Evolutionary conservation across 1,139 yeast species (phyloP), one percentile per base, ranked within the genome.

Genomic region (Debaryomyces robertsiae): DNA sequence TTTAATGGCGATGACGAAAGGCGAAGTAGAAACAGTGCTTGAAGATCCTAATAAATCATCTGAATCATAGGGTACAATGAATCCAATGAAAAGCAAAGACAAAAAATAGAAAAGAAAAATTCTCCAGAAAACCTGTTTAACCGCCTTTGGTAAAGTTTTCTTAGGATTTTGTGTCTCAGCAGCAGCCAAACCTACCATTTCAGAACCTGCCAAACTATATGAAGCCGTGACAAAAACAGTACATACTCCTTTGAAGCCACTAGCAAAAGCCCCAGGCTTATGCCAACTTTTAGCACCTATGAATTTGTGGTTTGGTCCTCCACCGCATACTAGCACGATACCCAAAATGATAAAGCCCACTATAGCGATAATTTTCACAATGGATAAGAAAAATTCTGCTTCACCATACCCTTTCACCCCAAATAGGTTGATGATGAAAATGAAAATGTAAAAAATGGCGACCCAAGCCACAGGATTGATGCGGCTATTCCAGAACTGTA

Each of bases 361-460:
- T 32, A 84, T 75, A 51, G 87, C 85, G 30, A 77, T 47, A 18
- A 82, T 74, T 61, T 84, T 84, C 50, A 81, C 67, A 18, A 74
- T 52, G 36, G 85, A 78, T 47, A 83, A 73, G 46, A 72, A 58
- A 49, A 82, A 82, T 61, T 84, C 91, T 15, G 84, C 86, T 57
- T 84, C 90, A 22, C 90, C 93, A 50, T 79, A 82, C 13, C 88
- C 88, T 48, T 73, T 75, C 14, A 82, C 90, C 42, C 91, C 91
- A 53, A 83, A 79, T 48, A 84, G 52, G 57, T 83, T 84, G 43
- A 84, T 79, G 4, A 55, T 48, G 11, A 82, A 63, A 34, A 84
- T 79, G 0, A 77, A 61, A 0, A 79, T 57, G 60, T 80, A 86
- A 56, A 86, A 86, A 11, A 84, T 67, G 0, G 82, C 76, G 55